These are phyloP conservation scores for Globisporangium emineosum DNA, from an alignment of 352 stramenopile genomes.

Conservation along the genomic window DNA sequence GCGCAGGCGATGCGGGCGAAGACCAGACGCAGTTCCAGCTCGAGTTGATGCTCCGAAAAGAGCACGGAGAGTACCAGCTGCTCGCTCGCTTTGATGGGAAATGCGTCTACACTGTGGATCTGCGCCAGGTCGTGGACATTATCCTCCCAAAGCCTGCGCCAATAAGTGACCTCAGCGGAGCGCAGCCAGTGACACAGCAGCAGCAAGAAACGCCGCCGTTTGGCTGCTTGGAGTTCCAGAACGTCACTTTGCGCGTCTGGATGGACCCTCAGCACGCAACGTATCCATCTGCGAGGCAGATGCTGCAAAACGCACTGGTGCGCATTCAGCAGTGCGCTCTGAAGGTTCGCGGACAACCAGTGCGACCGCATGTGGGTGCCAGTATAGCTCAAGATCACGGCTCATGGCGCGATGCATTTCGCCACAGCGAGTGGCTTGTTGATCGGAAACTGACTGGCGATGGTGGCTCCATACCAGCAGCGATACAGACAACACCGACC, in stretches of 20 bases:
- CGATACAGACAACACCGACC: constrained; percentile 5
- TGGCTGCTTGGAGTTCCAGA: constrained; percentile 27
- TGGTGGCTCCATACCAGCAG: background rate
- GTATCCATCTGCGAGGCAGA: constrained; percentile 1
- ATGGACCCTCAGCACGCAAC: constrained; percentile 22
- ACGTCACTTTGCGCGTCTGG: constrained; percentile 34
- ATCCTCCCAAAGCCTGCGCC: background rate
- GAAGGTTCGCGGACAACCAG: background rate
- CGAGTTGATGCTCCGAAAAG: constrained; percentile 17
- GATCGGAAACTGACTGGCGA: background rate
- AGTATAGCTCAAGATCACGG: background rate
- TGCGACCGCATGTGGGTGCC: too few relatives aligned
- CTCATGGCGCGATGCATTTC: constrained; percentile 19
- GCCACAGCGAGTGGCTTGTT: constrained; percentile 21
- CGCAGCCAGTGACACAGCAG: constrained; percentile 1
- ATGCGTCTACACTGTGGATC: constrained; percentile 24
- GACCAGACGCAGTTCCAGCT: constrained; percentile 35
- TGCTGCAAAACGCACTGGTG: constrained; percentile 18
- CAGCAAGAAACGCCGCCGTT: constrained; percentile 23
- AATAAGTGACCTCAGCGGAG: background rate
- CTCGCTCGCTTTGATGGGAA: constrained; percentile 29
- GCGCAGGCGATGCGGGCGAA: constrained; percentile 12
- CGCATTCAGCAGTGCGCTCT: constrained; percentile 13
- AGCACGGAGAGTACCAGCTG: background rate
- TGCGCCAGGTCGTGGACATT: constrained; percentile 9